Conservation (phyloP, 2,329 filamentous ascomycete genomes). For the Pseudophaeomoniella oleicola region DNA sequence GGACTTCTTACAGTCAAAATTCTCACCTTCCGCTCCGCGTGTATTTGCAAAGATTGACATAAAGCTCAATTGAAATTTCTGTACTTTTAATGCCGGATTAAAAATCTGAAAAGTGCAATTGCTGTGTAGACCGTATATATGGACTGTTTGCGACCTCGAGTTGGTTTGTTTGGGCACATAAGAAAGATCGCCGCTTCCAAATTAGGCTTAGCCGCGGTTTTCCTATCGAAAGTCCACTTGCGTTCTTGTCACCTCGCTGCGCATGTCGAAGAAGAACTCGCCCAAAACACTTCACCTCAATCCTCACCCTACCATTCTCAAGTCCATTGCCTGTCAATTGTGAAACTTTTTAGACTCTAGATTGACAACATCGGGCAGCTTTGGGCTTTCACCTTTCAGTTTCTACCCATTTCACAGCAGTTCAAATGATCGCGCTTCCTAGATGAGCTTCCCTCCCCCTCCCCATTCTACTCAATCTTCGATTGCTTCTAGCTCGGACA, state of each 20-base stretch:
- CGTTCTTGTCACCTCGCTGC: not conserved
- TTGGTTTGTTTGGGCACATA: too few species aligned
- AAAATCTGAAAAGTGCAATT: too few species aligned
- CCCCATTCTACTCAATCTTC: slow-evolving; percentile 35
- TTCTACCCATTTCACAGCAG: slow-evolving; percentile 11
- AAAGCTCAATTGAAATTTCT: too few species aligned
- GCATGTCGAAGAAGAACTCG: not conserved
- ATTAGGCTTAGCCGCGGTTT: not conserved
- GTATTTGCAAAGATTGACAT: too few species aligned
- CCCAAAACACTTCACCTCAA: not conserved
- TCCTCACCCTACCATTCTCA: too few species aligned
- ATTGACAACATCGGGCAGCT: not conserved
- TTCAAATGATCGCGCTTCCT: slow-evolving; percentile 38
- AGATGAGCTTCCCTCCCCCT: slow-evolving; percentile 43
- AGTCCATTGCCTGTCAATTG: not conserved
- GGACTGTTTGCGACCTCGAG: too few species aligned
- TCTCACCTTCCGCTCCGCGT: too few species aligned
- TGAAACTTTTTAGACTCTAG: not conserved
- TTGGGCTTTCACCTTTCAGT: not conserved
- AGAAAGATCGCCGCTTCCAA: not conserved
- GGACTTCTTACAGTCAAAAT: too few species aligned
- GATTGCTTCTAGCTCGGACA: slow-evolving; percentile 36
- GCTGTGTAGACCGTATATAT: too few species aligned
- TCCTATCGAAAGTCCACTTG: not conserved
- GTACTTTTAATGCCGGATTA: too few species aligned